phyloP scores from a whole-genome alignment of 1,284 basidiomycete genomes.

The Leccinum fuscescens region DNA sequence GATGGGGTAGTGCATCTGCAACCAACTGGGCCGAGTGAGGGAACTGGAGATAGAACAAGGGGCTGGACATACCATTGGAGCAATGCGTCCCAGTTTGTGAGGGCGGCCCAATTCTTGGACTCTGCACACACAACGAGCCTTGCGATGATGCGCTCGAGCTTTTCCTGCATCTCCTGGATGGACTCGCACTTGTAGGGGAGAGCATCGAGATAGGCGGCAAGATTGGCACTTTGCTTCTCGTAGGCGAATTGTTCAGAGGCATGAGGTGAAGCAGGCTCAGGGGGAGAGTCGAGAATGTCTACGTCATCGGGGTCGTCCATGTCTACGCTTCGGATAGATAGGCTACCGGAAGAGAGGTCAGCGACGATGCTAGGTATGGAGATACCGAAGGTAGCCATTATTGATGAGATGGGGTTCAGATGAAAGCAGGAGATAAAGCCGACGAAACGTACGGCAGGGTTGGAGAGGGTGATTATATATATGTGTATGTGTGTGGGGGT shows the following conservation, averaged over 20 bases:
- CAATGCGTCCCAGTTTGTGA: constrained; percentile 69
- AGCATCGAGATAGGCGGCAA: constrained; percentile 63
- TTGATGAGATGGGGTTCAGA: constrained; percentile 20
- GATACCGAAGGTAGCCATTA: constrained; percentile 23
- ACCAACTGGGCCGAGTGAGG: constrained; percentile 55
- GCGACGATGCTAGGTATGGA: constrained; percentile 27
- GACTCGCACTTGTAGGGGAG: constrained; percentile 81
- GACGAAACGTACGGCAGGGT: constrained; percentile 30
- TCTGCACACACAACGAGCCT: constrained; percentile 73
- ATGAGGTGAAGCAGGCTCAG: constrained; percentile 23
- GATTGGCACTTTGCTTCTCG: constrained; percentile 56
- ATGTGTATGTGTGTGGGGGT: constrained; percentile 11
- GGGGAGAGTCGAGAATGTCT: constrained; percentile 33
- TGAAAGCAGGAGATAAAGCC: constrained; percentile 19
- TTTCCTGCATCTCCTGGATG: constrained; percentile 65
- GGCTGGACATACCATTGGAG: constrained; percentile 60
- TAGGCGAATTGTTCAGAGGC: constrained; percentile 32
- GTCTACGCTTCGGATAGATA: constrained; percentile 29
- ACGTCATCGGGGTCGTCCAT: constrained; percentile 35
- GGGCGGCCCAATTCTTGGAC: constrained; percentile 71
- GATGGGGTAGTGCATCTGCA: constrained; percentile 81
- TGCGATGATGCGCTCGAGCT: constrained; percentile 71
- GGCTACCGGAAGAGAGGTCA: constrained; percentile 26
- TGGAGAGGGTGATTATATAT: constrained; percentile 13
- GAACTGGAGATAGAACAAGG: not conserved